phyloP scores from a whole-genome alignment of 2,329 filamentous ascomycete genomes.

The Nigrospora sphaerica region DNA sequence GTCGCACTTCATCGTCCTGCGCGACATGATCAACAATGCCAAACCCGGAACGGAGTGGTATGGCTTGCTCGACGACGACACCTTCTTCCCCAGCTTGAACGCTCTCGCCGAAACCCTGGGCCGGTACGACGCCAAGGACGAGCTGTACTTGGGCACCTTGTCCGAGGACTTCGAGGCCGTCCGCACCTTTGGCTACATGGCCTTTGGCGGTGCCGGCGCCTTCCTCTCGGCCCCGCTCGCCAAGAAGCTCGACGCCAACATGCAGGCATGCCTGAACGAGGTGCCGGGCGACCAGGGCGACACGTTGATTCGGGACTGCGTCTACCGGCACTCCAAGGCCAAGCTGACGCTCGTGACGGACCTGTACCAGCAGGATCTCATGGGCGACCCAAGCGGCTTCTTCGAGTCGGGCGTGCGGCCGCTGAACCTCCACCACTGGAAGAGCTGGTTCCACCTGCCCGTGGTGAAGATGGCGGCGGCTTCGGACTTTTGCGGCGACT shows the following conservation, averaged over 20 bases:
- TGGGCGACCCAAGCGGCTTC: slow-evolving; percentile 48
- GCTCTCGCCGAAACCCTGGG: slow-evolving; percentile 39
- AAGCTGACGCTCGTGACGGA: slow-evolving; percentile 48
- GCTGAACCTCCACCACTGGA: slow-evolving; percentile 57
- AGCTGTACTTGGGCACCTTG: slow-evolving; percentile 48
- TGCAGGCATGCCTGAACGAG: slow-evolving; percentile 40
- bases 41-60: slow-evolving; percentile 44
- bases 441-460: slow-evolving; percentile 48
- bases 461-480: slow-evolving; percentile 42
- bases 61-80: slow-evolving; percentile 55
- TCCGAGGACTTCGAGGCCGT: slow-evolving; percentile 49
- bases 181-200: slow-evolving; percentile 48
- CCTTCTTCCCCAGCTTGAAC: slow-evolving; percentile 52
- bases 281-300: slow-evolving; percentile 39
- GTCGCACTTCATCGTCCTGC: slow-evolving; percentile 50
- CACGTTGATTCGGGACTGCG: slow-evolving; percentile 48
- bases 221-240: slow-evolving; percentile 50
- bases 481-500: slow-evolving; percentile 48
- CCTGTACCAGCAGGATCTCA: slow-evolving; percentile 51
- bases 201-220: slow-evolving; percentile 53
- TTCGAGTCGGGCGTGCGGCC: slow-evolving; percentile 51
- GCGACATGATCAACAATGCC: slow-evolving; percentile 37
- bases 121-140: slow-evolving; percentile 38
- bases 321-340: slow-evolving; percentile 45
- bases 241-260: slow-evolving; percentile 35